Evolutionary conservation across 257 asterid species (phyloP).

Genomic region (Nemophila menziesii): DNA sequence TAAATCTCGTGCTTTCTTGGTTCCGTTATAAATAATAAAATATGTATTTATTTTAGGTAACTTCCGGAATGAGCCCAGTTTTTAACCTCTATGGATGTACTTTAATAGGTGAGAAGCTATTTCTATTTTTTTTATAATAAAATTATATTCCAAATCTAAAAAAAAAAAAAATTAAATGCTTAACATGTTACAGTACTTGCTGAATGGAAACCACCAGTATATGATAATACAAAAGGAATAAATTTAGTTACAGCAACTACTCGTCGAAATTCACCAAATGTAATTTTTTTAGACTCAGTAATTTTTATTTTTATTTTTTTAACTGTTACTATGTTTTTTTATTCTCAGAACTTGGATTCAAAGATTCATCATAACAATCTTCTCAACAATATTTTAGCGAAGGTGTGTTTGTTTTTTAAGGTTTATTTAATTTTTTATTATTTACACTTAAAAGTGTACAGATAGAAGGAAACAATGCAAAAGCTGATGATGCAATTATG

Average conservation of each 20-base stretch:
- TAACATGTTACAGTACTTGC: conserved; percentile 53
- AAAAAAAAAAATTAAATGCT: neutral
- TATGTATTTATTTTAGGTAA: conserved; percentile 62
- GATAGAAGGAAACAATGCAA: conserved; percentile 86
- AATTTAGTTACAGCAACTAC: conserved; percentile 82
- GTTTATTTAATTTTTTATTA: neutral
- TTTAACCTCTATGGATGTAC: conserved; percentile 75
- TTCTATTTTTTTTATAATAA: no score
- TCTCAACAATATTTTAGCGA: conserved; percentile 87
- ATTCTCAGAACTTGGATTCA: conserved; percentile 91
- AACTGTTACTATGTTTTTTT: conserved; percentile 11
- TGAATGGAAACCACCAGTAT: conserved; percentile 96
- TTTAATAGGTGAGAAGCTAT: conserved; percentile 44
- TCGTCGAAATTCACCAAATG: conserved; percentile 94
- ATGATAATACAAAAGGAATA: conserved; percentile 66
- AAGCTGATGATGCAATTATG: conserved; percentile 92
- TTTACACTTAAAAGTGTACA: conserved; percentile 16
- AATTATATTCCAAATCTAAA: neutral
- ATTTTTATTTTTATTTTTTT: no score
- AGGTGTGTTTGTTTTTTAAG: conserved; percentile 32
- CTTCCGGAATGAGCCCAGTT: conserved; percentile 90
- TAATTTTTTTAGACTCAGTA: conserved; percentile 20
- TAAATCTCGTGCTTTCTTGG: conserved; percentile 1
- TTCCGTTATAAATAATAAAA: no score
- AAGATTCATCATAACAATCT: conserved; percentile 94